phyloP scores from a whole-genome alignment of 805 yeast species.

The Jamesozyma lodderae region DNA sequence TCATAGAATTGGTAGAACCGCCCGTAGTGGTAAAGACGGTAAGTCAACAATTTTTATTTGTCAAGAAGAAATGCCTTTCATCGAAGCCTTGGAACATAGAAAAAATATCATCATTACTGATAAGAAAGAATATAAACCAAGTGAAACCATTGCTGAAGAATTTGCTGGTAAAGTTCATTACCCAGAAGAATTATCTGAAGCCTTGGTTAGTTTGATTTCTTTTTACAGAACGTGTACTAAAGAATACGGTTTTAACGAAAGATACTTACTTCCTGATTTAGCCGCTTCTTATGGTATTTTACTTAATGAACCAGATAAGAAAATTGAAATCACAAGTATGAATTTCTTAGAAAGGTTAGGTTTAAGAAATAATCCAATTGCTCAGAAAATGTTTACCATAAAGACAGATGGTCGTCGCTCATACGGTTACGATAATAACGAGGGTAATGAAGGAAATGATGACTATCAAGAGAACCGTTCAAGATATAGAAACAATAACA shows the following conservation, averaged over 20 bases:
- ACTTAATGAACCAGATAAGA: conserved; percentile 16
- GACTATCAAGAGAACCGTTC: background rate
- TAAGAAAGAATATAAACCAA: conserved; percentile 32
- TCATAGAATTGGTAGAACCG: conserved; percentile 94
- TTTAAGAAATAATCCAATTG: conserved; percentile 14
- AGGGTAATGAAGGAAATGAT: conserved; percentile 1
- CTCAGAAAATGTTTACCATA: conserved; percentile 18
- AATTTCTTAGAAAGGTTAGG: conserved; percentile 19
- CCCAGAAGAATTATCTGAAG: conserved; percentile 24
- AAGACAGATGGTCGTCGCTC: background rate
- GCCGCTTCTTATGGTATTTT: conserved; percentile 21
- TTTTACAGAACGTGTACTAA: conserved; percentile 29
- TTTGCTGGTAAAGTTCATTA: conserved; percentile 16
- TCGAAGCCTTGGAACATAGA: conserved; percentile 37
- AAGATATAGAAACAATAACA: background rate
- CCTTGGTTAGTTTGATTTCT: conserved; percentile 31
- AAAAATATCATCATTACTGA: conserved; percentile 49
- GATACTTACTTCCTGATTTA: conserved; percentile 14
- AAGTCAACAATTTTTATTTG: conserved; percentile 54
- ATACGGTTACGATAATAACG: background rate
- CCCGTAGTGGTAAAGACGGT: conserved; percentile 81
- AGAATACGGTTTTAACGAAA: conserved; percentile 27
- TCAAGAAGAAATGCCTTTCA: conserved; percentile 47
- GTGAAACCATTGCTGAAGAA: conserved; percentile 27
- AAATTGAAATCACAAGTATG: conserved; percentile 17